Conservation (phyloP, 352 stramenopile genomes). For the Achlya hypogyna region DNA sequence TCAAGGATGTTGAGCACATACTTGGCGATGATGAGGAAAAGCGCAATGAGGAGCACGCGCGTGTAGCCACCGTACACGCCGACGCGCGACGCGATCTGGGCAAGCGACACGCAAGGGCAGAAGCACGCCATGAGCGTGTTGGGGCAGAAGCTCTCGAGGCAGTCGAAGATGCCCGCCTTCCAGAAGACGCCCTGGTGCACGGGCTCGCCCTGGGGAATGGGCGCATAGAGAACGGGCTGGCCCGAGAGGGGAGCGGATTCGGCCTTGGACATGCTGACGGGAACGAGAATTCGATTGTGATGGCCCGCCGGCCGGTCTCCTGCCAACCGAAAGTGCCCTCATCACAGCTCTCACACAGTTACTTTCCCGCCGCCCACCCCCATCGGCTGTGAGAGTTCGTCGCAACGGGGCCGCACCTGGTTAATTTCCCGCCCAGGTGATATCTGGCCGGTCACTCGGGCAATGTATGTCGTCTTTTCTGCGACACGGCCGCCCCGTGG, state of each 20-base stretch:
- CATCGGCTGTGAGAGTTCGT: no score
- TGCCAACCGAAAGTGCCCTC: background rate
- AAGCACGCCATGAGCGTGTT: constrained; percentile 40
- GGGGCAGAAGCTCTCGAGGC: constrained; percentile 35
- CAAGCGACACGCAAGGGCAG: constrained; percentile 48
- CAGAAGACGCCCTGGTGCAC: constrained; percentile 16
- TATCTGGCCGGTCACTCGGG: background rate
- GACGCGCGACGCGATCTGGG: constrained; percentile 42
- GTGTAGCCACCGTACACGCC: constrained; percentile 26
- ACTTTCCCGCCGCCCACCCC: background rate
- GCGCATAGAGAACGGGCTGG: background rate
- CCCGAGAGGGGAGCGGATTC: background rate
- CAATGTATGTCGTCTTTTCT: background rate
- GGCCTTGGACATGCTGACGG: background rate
- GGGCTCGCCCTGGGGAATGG: background rate
- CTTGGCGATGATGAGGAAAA: constrained; percentile 1
- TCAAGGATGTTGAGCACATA: constrained; percentile 5
- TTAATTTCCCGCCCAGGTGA: background rate
- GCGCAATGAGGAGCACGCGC: background rate
- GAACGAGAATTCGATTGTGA: constrained; percentile 2
- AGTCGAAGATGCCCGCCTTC: constrained; percentile 34
- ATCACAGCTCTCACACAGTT: background rate
- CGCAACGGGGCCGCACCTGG: background rate
- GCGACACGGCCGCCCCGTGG: background rate
- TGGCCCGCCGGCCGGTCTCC: background rate